These are phyloP conservation scores for Dendrostoma leiphaemia DNA, from an alignment of 2,329 filamentous ascomycete genomes.

Conservation along the genomic window DNA sequence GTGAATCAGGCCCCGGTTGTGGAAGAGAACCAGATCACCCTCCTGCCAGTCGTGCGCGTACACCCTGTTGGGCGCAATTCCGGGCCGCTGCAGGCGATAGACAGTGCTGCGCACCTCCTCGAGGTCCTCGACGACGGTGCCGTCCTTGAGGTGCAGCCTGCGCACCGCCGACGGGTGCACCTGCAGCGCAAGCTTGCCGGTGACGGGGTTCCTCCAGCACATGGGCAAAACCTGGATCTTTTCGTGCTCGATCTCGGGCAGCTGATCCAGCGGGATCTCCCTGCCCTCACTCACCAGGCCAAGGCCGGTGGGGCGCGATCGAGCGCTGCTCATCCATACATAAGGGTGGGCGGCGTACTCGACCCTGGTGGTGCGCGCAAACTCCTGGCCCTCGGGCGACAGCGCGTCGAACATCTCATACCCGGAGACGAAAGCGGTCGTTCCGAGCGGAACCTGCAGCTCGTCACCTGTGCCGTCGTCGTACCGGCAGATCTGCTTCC, in stretches of 20 bases:
- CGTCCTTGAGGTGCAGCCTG: slow-evolving; percentile 65
- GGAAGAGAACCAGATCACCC: slow-evolving; percentile 74
- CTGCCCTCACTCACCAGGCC: slow-evolving; percentile 67
- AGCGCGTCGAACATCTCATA: slow-evolving; percentile 70
- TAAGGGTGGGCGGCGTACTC: slow-evolving; percentile 80
- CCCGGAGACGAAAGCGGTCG: slow-evolving; percentile 72
- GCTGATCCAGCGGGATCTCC: slow-evolving; percentile 40
- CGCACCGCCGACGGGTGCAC: slow-evolving; percentile 72
- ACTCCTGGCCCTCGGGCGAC: slow-evolving; percentile 62
- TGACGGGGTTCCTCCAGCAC: slow-evolving; percentile 75
- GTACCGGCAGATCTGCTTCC: slow-evolving; percentile 66
- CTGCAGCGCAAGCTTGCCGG: slow-evolving; percentile 66
- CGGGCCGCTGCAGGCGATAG: slow-evolving; percentile 67
- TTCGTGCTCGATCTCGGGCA: slow-evolving; percentile 56
- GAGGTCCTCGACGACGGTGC: slow-evolving; percentile 68
- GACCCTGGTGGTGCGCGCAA: slow-evolving; percentile 63
- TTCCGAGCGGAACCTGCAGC: slow-evolving; percentile 68
- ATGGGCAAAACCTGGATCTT: slow-evolving; percentile 74
- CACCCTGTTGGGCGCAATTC: slow-evolving; percentile 65
- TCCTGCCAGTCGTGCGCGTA: slow-evolving; percentile 77
- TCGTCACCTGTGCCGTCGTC: slow-evolving; percentile 69
- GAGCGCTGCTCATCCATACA: slow-evolving; percentile 74
- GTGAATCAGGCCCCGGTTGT: slow-evolving; percentile 74
- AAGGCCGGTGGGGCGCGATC: slow-evolving; percentile 65
- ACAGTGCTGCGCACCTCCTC: slow-evolving; percentile 65